Evolutionary conservation across 768 basidiomycete species (phyloP), one percentile per base, ranked within the genome.

Genomic region (Leccinum subtestaceum): DNA sequence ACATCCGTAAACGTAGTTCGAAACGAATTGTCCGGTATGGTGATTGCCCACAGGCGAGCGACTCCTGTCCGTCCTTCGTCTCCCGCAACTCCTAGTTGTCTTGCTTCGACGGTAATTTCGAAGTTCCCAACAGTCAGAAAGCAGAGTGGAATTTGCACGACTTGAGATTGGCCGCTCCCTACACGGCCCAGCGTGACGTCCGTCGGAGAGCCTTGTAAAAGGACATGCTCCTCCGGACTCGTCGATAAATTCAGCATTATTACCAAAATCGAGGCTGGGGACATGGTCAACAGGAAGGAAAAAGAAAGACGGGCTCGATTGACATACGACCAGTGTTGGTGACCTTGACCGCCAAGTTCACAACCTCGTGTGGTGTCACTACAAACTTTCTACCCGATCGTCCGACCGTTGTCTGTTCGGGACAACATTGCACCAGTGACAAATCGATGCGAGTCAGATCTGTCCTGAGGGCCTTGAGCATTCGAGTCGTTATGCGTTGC

Each of bases 91-190:
- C 63, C 72, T 10, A 75, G 45, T 45, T 72, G 61, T 45, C 69
- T 66, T 27, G 72, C 75, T 57, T 78, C 78, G 5, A 74, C 76
- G 1, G 68, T 65, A 19, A 84, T 64, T 56, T 79, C 77, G 60
- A 91, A 94, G 53, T 76, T 72, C 9, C 93, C 93, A 48, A 77
- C 77, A 12, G 89, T 80, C 19, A 94, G 80, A 72, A 95, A 92
- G 65, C 87, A 89, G 12, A 95, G 60, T 2, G 85, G 80, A 1
- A 82, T 75, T 48, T 85, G 80, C 5, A 86, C 64, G 36, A 80
- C 77, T 34, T 75, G 74, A 13, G 80, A 78, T 60, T 82, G 81
- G 2, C 85, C 87, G 21, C 72, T 72, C 47, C 78, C 77, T 52
- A 95, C 68, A n/a, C 77, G 76, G 3, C 90, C 90, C 4, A 94